Base-by-base conservation (phyloP, 2,329 filamentous ascomycete species). In the Aspergillus luchuensis region DNA sequence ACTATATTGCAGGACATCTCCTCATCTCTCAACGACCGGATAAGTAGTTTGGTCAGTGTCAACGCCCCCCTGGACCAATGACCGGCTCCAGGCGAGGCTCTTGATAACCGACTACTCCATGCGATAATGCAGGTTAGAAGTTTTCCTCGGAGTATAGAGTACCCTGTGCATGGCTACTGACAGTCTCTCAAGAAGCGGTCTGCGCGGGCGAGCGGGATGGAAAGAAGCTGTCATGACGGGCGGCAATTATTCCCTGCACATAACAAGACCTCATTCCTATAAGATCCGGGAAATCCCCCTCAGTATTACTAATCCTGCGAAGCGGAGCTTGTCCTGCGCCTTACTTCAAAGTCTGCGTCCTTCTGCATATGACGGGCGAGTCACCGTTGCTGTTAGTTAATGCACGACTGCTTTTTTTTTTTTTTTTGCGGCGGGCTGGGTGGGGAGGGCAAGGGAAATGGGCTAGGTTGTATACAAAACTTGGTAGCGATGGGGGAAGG, bases 161-260 rank as follows among this genome's bases (percentile, higher is more conserved):
- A 36, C 57, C 56, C 52, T 50, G 58, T 48, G 54, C 56, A 59
- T 59, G 43, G 39, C 56, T 19, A 43, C 33, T 38, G 49, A 58
- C 41, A n/a, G 33, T 48, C 17, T 47, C 57, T 57, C 60, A 65
- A 66, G 56, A 63, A 65, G 65, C 65, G 65, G 65, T 65, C 65
- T 66, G 61, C 61, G 59, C 65, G 58, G 61, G 55, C 58, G 28
- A 60, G 25, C 47, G 47, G 47, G 23, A 50, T 17, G 7, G 7
- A 8, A 50, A 43, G 23, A 56, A 56, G 59, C 59, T 62, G 47
- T 52, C 33, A 55, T 53, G 25, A 17, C 8, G 33, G 33, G 23
- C 17, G 50, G 30, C 10, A 50, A 50, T 25, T 17, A 28, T 28
- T 21, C 33, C 41, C 33, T 36, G 33, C 33, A 13, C 33, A 36